Evolutionary conservation across 23 red algal species (phyloP), one percentile per base, ranked within the genome.

Genomic region (Chondrus crispus): DNA sequence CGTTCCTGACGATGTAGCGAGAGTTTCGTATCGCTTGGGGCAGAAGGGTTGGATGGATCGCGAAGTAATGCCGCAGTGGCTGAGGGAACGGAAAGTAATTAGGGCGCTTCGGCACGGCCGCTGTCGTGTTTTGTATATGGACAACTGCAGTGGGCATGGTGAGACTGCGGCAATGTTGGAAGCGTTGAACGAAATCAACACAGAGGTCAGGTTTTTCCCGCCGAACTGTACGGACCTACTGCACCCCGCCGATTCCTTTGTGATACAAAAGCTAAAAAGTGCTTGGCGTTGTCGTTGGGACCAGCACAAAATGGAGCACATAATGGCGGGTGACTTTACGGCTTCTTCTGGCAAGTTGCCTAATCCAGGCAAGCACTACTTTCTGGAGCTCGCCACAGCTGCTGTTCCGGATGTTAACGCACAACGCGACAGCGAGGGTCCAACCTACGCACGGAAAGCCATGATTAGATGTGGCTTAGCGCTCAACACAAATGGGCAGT

Each of bases 31-130:
- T 37, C 4, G 80, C n/a, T 62, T 40, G 5, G 52, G 80, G 6
- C 29, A 45, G 55, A 84, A 63, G 42, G 57, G 45, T 2, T 84
- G 80, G 80, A 84, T 63, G 80, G 51, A 84, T 44, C 3, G 5
- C 3, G 6, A 32, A 10, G 52, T 57, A 3, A 33, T 84, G 14
- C 14, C 63, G 11, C 26, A 84, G 80, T 63, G 11, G 80, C 9
- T 84, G 52, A 5, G 29, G 30, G 80, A 84, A 26, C 57, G 63
- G 37, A 4, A 32, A 4, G 4, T 84, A 11, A 45, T 84, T 2
- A 30, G 14, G 35, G 45, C 80, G 10, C 8, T 84, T 20, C 80
- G 50, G 11, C 14, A 66, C 26, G 80, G 80, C 30, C 11, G 57
- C 26, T 62, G 46, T 16, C 80, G 80, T 8, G 80, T 84, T 38